Percentiles rank a stretch among this genome's conserved stretches.
Evolutionary conservation across 108 stramenopile species (phyloP).

Genomic region (Ochromonas danica): DNA sequence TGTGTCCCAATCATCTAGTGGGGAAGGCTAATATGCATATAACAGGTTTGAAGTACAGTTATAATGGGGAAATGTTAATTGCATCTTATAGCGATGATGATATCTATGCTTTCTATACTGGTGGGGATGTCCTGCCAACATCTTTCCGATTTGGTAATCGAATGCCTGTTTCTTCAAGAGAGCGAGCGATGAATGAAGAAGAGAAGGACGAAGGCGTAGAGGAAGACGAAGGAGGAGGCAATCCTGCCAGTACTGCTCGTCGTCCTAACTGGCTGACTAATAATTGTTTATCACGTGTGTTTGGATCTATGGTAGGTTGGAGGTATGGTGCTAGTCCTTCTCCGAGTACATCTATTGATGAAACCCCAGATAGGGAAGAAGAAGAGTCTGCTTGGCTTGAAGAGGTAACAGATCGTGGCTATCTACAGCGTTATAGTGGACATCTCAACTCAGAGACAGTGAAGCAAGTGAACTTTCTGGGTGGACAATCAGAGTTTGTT

Average conservation of each 20-base stretch:
- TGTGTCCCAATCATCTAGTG: background rate
- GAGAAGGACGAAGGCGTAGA: background rate
- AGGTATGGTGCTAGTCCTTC: too few species aligned
- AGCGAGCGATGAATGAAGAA: background rate
- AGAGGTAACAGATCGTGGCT: background rate
- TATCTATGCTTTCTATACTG: background rate
- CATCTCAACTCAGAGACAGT: constrained; percentile 10
- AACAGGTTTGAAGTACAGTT: constrained; percentile 22
- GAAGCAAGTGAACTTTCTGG: constrained; percentile 6
- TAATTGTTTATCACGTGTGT: too few species aligned
- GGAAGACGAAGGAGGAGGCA: background rate
- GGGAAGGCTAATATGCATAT: background rate
- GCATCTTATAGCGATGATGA: constrained; percentile 3
- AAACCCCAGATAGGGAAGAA: too few species aligned
- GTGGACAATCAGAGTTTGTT: constrained; percentile 21
- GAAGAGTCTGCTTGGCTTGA: background rate
- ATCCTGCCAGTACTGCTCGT: background rate
- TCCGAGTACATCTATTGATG: too few species aligned
- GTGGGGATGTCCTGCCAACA: background rate
- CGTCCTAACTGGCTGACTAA: background rate
- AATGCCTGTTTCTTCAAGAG: background rate
- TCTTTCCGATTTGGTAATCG: background rate
- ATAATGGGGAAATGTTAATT: background rate
- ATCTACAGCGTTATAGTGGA: background rate
- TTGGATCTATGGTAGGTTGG: too few species aligned